Evolutionary conservation across 1,284 basidiomycete species (phyloP), one percentile per base, ranked within the genome.

Genomic region (Malassezia caprae): DNA sequence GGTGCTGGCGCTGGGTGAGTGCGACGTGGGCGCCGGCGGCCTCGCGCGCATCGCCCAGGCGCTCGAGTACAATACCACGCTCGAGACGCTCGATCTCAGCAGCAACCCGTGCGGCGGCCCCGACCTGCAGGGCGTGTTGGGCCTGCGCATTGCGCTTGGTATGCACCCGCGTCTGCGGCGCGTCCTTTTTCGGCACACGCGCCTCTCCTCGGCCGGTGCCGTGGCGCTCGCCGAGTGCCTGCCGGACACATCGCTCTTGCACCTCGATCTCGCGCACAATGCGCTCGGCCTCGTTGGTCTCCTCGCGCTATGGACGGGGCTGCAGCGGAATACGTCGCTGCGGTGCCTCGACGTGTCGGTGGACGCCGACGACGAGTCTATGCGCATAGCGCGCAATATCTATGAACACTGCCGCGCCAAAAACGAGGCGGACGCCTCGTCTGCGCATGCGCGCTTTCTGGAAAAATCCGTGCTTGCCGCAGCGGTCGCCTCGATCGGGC

Each of bases 161-260:
- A 81, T 96, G 58, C 96, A 96, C 75, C 86, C 84, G 1, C 85
- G 88, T 1, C 81, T 96, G 30, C 94, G 93, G 74, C 83, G 91
- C 1, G 79, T 99, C 31, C 96, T 96, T 78, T 81, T 98, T 24
- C 84, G 87, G 13, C 83, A 85, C 4, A 96, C 91, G 0, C 79
- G 81, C 5, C 80, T 98, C 65, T 83, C 82, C 0, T 87, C 88
- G 0, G 80, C 86, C 1, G 90, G 88, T 3, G 91, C 93, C 0
- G 94, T 98, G 56, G 87, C 89, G 0, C 81, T 98, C 1, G 93
- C 93, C 3, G 91, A 96, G 76, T 96, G 96, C 78, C 80, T 96
- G 3, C 90, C 90, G 0, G 90, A 96, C 72, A 86, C 88, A 0
- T 81, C 85, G 0, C 79, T 96, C 4, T 79, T 96, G 0, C 90